A percentile compares a stretch with the other conserved stretches of the same genome.
Evolutionary conservation across 306 rosid species (phyloP).

Genomic region (Cicer pinnatifidum): DNA sequence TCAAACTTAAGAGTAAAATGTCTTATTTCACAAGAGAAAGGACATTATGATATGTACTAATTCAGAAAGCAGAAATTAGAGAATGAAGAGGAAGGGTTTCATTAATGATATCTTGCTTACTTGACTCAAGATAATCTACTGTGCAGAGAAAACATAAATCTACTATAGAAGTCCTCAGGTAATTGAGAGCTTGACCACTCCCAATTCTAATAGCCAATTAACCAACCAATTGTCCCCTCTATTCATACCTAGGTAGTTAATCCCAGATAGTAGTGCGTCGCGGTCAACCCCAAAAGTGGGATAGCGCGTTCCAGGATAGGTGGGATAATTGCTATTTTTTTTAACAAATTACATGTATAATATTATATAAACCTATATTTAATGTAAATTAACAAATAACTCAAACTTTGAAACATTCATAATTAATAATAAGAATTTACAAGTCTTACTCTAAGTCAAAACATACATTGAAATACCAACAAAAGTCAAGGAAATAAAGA

Average conservation of each 20-base stretch:
- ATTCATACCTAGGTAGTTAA: neutral
- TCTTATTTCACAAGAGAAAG: neutral
- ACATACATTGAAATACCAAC: too few species aligned
- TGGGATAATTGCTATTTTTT: too few species aligned
- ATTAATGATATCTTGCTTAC: neutral
- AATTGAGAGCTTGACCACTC: neutral
- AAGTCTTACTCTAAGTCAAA: too few species aligned
- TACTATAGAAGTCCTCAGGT: conserved; percentile 9
- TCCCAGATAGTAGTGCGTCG: too few species aligned
- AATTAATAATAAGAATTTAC: too few species aligned
- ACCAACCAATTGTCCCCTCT: neutral
- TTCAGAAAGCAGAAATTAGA: conserved; percentile 12
- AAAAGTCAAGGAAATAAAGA: too few species aligned
- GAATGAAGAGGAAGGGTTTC: neutral
- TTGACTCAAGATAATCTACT: conserved; percentile 17
- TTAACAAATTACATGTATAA: too few species aligned
- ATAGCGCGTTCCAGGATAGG: too few species aligned
- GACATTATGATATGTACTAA: neutral
- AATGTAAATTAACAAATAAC: too few species aligned
- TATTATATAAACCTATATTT: too few species aligned
- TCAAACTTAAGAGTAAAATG: conserved; percentile 29
- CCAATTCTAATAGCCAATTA: conserved; percentile 14
- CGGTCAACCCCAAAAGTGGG: too few species aligned
- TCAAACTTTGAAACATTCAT: too few species aligned
- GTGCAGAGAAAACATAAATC: neutral